These are phyloP conservation scores for Russula brevipes DNA, from an alignment of 768 basidiomycete genomes.

Conservation along the genomic window DNA sequence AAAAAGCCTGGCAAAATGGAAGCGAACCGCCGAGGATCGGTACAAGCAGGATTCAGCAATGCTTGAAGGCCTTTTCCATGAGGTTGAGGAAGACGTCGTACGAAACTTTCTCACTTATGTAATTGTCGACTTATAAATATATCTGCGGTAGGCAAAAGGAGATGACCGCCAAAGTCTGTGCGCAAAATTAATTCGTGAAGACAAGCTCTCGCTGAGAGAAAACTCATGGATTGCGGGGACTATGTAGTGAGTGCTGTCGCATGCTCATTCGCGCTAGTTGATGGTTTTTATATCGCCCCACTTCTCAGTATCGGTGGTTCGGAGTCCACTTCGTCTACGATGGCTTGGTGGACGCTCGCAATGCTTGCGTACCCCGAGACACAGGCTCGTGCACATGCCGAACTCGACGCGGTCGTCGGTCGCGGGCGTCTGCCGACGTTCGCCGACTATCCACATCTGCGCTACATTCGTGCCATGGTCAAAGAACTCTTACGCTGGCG, in stretches of 20 bases:
- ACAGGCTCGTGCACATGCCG: slow-evolving; percentile 5
- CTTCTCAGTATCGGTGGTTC: not conserved
- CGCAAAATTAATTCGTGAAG: not conserved
- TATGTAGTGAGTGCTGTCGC: slow-evolving; percentile 1
- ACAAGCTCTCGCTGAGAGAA: not conserved
- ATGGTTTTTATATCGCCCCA: not conserved
- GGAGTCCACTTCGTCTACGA: not conserved
- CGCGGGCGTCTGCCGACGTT: not conserved
- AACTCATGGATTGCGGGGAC: slow-evolving; percentile 4
- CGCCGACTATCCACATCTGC: too few species aligned
- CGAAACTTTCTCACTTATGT: too few species aligned
- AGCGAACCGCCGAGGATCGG: too few species aligned
- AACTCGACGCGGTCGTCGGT: slow-evolving; percentile 5
- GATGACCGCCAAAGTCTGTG: slow-evolving; percentile 1
- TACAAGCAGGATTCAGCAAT: too few species aligned
- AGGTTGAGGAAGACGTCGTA: too few species aligned
- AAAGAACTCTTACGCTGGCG: too few species aligned
- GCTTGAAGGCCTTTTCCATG: too few species aligned
- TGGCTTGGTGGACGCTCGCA: slow-evolving; percentile 6
- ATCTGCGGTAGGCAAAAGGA: slow-evolving; percentile 2
- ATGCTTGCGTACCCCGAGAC: slow-evolving; percentile 5
- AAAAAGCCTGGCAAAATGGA: too few species aligned
- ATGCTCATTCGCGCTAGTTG: not conserved
- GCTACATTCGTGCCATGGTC: too few species aligned
- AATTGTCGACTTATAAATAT: too few species aligned